phyloP scores from a whole-genome alignment of 1,139 yeast genomes.

The Kodamaea sp. region DNA sequence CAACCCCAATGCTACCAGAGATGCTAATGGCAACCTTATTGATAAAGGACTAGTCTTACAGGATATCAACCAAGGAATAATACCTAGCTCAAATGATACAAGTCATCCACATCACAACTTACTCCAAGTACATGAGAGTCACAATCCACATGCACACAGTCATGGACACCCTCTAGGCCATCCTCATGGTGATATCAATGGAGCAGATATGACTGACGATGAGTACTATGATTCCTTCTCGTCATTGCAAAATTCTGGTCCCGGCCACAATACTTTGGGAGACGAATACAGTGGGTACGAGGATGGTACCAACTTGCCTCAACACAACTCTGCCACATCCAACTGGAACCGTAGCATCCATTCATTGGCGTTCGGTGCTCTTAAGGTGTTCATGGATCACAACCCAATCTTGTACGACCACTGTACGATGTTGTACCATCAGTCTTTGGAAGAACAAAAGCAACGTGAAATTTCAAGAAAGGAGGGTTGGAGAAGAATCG shows the following conservation, averaged over 20 bases:
- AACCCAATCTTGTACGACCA: conserved; percentile 90
- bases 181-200: conserved; percentile 16
- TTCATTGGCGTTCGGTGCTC: conserved; percentile 84
- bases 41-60: conserved; percentile 40
- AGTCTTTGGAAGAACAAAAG: conserved; percentile 65
- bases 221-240: conserved; percentile 49
- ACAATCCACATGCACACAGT: conserved; percentile 2
- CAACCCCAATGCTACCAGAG: conserved; percentile 44
- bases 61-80: conserved; percentile 21
- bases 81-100: conserved; percentile 21
- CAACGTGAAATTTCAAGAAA: conserved; percentile 61
- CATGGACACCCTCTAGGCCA: conserved; percentile 5
- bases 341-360: conserved; percentile 93
- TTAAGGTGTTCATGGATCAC: conserved; percentile 91
- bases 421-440: conserved; percentile 84
- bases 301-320: conserved; percentile 19
- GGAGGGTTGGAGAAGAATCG: conserved; percentile 76
- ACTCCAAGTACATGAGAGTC: conserved; percentile 14
- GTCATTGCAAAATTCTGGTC: conserved; percentile 32
- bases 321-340: conserved; percentile 49
- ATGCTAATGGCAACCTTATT: conserved; percentile 49
- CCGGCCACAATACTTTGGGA: conserved; percentile 10
- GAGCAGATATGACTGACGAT: conserved; percentile 41
- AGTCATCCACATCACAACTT: conserved; percentile 20
- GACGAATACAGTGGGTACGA: conserved; percentile 19